Base-by-base conservation (phyloP, 139 green algal genomes). In the Chlorella sp. region DNA sequence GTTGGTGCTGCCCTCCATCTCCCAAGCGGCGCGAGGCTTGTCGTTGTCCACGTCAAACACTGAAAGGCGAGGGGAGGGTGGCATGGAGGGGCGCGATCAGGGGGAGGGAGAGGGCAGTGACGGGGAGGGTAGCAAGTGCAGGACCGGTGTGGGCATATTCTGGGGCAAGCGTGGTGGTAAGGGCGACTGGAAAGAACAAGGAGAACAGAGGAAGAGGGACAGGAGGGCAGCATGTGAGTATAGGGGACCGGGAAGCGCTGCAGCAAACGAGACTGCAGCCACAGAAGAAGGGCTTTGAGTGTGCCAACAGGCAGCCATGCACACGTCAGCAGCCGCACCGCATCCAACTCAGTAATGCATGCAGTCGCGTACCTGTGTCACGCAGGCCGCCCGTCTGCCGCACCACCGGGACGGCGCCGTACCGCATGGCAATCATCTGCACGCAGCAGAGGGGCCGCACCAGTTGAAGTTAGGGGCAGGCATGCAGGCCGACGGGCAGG, bases 361-460 rank as follows among this genome's bases (percentile, higher is more conserved):
- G 11, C 19, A 9, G 16, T 0, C 16, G 4, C 83, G 16, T 66
- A 88, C 83, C 66, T 37, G 96, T 99, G 95, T 99, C 97, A 19
- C 91, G 92, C 57, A 99, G 94, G 61, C 97, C 97, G 80, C 98
- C 98, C 4, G 98, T 99, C 77, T 95, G 92, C 30, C 98, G 95
- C 61, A 99, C 98, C 22, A 99, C 94, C 0, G 98, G 96, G 5
- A 99, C 91, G 37, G 96, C 94, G 75, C 98, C 94, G 78, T 96
- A 96, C 21, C 97, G 94, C 97, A 99, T 99, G 61, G 97, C 96
- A 91, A 99, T 99, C 94, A 99, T 96, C 81, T 90, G 85, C 81
- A 85, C 78, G 84, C 26, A 95, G 81, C 53, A 76, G 61, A 42
- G 80, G 80, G 12, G 32, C 5, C 2, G 75, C 34, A 34, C 42